Base-by-base conservation (phyloP, 2,329 filamentous ascomycete genomes). In the Sporothrix phasma region DNA sequence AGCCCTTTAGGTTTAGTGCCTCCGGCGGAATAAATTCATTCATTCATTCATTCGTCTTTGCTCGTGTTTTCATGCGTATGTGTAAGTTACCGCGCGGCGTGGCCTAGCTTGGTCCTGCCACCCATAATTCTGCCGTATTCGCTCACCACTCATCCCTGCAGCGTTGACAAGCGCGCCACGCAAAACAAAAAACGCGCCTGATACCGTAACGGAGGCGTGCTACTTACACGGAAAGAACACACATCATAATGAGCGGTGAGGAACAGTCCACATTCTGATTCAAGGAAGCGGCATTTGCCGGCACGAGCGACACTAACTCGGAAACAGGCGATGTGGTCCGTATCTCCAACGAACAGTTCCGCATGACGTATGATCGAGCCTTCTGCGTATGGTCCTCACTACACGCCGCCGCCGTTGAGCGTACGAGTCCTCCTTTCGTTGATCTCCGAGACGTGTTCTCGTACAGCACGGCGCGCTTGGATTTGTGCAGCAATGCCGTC, bases 401-500 rank as follows among this genome's bases (percentile, higher is more conserved):
- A 26, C 61, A 63, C 34, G 41, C 49, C 41, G 58, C 51, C 5
- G 61, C 51, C 41, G 61, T 47, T 41, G 19, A 63, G 61, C 11
- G 29, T 49, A 63, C 61, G 6, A 29, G 61, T 22, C 51, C 61
- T 47, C 13, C 71, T 76, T 64, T 34, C n/a, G 45, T 60, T 39
- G 45, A 51, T 34, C 43, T 64, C 13, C 62, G 54, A 45, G 31
- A 64, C 17, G 45, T n/a, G n/a, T n/a, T 63, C 41, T n/a, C 64
- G 39, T 24, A 29, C 46, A 3, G 41, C 34, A 10, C n/a, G 58
- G 8, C 26, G 62, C 2, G 56, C 15, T 29, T 8, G 26, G 6
- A 56, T 5, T 37, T 31, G 13, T 19, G 63, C 47, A 22, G 61
- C 24, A 29, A 54, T 26, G 51, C 70, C 71, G 46, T 74, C 73